A percentile compares a stretch with the other conserved stretches of the same genome.
Conservation (phyloP, 2,329 filamentous ascomycete species). For the Aspergillus fijiensis region DNA sequence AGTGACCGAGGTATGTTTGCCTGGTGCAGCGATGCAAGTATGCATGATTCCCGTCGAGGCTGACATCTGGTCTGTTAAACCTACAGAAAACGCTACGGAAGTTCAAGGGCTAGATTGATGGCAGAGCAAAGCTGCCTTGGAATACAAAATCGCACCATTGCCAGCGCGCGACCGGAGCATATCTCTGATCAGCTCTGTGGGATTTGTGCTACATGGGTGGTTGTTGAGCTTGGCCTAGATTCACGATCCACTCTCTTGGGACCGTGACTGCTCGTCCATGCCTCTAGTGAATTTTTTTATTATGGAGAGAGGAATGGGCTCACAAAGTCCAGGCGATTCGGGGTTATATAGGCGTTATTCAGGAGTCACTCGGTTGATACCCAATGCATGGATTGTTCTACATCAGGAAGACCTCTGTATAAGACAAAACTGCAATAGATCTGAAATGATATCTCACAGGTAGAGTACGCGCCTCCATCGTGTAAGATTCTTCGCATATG, state of each 20-base stretch:
- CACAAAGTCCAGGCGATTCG: background rate
- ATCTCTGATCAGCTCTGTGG: background rate
- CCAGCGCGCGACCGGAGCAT: background rate
- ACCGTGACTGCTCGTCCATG: background rate
- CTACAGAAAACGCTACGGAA: constrained; percentile 63
- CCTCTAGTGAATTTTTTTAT: background rate
- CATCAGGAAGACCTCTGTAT: background rate
- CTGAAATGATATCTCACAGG: background rate
- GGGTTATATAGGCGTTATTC: constrained; percentile 8
- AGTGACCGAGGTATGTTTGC: constrained; percentile 65
- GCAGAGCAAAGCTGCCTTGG: constrained; percentile 1
- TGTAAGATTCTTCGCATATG: background rate
- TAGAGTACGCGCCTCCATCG: no score
- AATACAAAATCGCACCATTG: background rate
- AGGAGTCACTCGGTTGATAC: constrained; percentile 17
- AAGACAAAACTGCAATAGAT: background rate
- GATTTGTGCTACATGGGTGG: background rate
- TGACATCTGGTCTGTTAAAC: constrained; percentile 9
- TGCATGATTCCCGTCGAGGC: background rate
- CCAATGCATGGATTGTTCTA: constrained; percentile 6
- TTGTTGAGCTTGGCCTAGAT: background rate
- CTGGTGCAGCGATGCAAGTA: background rate
- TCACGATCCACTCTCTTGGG: background rate
- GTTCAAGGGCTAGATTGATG: constrained; percentile 61
- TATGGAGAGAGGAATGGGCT: background rate